These are phyloP conservation scores for Aristolochia californica DNA, from an alignment of 164 flowering plant species.

Conservation along the genomic window DNA sequence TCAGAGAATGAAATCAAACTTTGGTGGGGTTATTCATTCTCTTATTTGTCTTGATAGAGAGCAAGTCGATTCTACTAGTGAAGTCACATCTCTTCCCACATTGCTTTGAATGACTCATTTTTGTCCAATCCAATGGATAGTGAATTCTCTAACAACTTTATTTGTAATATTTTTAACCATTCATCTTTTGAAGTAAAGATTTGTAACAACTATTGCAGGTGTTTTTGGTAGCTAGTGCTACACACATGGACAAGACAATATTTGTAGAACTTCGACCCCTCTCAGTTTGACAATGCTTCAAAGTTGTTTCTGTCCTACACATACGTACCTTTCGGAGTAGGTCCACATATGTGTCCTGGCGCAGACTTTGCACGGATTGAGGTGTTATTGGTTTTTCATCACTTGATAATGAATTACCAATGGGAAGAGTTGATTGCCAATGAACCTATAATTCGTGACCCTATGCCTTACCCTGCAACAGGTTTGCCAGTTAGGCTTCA, in stretches of 20 bases:
- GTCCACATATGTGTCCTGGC: slow-evolving; percentile 13
- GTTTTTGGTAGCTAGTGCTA: slow-evolving; percentile 10
- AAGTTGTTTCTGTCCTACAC: slow-evolving; percentile 16
- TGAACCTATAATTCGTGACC: slow-evolving; percentile 20
- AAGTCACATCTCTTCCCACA: not conserved
- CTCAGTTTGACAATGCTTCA: slow-evolving; percentile 11
- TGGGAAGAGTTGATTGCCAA: slow-evolving; percentile 23
- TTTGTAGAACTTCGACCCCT: slow-evolving; percentile 16
- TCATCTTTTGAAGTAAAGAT: too few relatives aligned
- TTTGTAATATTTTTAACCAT: too few relatives aligned
- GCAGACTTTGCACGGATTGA: slow-evolving; percentile 15
- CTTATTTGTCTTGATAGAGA: too few relatives aligned
- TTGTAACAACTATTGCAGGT: slow-evolving; percentile 13
- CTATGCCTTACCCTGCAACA: slow-evolving; percentile 27
- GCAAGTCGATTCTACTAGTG: too few relatives aligned
- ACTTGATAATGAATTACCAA: slow-evolving; percentile 11
- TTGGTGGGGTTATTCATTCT: too few relatives aligned
- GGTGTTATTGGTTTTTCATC: slow-evolving; percentile 9
- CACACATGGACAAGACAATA: slow-evolving; percentile 16
- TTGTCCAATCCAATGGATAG: too few relatives aligned
- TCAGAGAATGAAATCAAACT: too few relatives aligned
- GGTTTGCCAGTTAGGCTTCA: slow-evolving; percentile 26
- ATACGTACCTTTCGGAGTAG: slow-evolving; percentile 17
- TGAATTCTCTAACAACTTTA: too few relatives aligned
- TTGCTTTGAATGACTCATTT: too few relatives aligned